Conservation (phyloP, 768 basidiomycete species). For the Nidularia sp. region DNA sequence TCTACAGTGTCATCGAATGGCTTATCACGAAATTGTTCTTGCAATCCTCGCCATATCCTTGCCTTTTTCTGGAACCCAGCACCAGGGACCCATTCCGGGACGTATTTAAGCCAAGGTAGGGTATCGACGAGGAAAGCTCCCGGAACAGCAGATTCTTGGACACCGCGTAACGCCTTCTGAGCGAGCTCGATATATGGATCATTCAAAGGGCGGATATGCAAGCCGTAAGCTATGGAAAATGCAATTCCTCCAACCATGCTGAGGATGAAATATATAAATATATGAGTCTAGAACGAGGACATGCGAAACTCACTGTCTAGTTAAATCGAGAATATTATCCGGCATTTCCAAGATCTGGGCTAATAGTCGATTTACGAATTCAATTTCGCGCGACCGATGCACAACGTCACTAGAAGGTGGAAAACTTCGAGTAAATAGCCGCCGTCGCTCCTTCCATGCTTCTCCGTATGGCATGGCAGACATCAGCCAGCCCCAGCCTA, state of each 20-base stretch:
- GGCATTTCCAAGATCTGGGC: neutral
- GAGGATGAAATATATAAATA: neutral
- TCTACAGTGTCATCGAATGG: constrained; percentile 27
- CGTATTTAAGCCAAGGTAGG: constrained; percentile 30
- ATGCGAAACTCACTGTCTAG: neutral
- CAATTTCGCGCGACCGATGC: neutral
- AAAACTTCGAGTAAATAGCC: neutral
- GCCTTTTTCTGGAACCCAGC: constrained; percentile 55
- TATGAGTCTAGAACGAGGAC: neutral
- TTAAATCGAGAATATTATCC: neutral
- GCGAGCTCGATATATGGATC: constrained; percentile 42
- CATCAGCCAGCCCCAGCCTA: no score
- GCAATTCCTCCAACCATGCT: constrained; percentile 36
- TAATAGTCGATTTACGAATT: neutral
- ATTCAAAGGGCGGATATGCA: constrained; percentile 29
- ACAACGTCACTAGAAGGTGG: neutral
- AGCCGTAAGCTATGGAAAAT: constrained; percentile 42
- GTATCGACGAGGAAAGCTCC: constrained; percentile 43
- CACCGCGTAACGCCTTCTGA: constrained; percentile 27
- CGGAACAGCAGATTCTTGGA: constrained; percentile 28
- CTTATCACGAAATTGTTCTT: constrained; percentile 27
- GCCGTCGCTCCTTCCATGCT: neutral
- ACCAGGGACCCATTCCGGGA: constrained; percentile 60
- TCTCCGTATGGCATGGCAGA: neutral
- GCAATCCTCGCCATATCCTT: constrained; percentile 31